Percentiles rank a stretch among this genome's conserved stretches.
Evolutionary conservation across 78 protist genomes (phyloP).

Genomic region (Protostelium mycophagum): DNA sequence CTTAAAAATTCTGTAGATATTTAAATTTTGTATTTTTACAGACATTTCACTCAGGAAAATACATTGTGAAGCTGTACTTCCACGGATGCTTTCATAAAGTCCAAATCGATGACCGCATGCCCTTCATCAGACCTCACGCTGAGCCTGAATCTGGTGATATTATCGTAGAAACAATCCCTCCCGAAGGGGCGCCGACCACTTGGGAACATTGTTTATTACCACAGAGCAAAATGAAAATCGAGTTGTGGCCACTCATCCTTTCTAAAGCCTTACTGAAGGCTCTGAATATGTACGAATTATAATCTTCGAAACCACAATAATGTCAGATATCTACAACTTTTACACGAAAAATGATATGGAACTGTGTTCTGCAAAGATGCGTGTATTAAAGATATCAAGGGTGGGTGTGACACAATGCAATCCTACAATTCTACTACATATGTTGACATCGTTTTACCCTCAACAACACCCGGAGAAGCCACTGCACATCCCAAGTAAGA

Average conservation of each 20-base stretch:
- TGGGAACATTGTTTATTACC: background rate
- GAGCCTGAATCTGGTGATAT: background rate
- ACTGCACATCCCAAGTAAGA: background rate
- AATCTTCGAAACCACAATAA: too few relatives aligned
- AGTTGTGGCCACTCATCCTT: background rate
- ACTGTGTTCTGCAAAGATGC: too few relatives aligned
- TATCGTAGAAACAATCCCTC: background rate
- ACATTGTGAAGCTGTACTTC: background rate
- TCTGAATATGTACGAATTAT: background rate
- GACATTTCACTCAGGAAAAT: background rate
- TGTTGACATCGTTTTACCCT: background rate
- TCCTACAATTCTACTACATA: background rate
- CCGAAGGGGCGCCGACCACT: background rate
- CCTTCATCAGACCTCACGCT: background rate
- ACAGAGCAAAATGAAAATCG: background rate
- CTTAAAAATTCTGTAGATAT: too few relatives aligned
- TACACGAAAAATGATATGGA: too few relatives aligned
- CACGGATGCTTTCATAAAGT: background rate
- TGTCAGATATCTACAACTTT: background rate
- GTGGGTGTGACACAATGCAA: background rate
- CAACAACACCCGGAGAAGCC: too few relatives aligned
- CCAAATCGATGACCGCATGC: background rate
- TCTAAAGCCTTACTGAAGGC: background rate
- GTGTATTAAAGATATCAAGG: too few relatives aligned
- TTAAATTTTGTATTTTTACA: too few relatives aligned